These are phyloP conservation scores for Lumnitzera racemosa DNA, from an alignment of 345 rosid species.

Conservation along the genomic window DNA sequence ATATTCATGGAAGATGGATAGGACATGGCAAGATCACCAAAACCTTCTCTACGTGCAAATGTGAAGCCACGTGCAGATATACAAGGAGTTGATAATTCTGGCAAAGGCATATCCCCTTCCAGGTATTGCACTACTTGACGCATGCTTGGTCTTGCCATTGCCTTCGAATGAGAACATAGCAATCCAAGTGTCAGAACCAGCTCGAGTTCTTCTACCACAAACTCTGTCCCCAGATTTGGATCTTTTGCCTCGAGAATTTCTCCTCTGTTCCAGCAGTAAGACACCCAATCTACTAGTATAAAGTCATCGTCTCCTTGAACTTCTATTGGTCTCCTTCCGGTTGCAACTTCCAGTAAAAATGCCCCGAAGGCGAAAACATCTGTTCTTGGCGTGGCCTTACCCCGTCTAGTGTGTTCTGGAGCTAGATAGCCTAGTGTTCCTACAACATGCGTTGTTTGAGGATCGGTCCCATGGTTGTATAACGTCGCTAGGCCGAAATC, in stretches of 20 bases:
- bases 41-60: neutral
- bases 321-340: constrained; percentile 41
- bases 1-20: constrained; percentile 7
- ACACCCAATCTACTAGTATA: constrained; percentile 32
- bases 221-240: constrained; percentile 22
- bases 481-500: constrained; percentile 48
- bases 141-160: constrained; percentile 31
- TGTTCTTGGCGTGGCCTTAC: constrained; percentile 28
- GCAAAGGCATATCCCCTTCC: constrained; percentile 9
- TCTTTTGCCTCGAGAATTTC: constrained; percentile 25
- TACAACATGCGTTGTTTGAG: constrained; percentile 27
- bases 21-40: constrained; percentile 6
- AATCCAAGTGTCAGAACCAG: constrained; percentile 34
- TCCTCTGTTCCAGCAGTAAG: constrained; percentile 26
- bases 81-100: neutral
- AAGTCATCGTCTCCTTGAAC: constrained; percentile 8
- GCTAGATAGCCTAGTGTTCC: constrained; percentile 53
- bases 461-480: constrained; percentile 30
- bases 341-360: constrained; percentile 37
- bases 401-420: constrained; percentile 39
- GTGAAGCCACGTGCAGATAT: neutral
- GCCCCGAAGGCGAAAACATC: constrained; percentile 46
- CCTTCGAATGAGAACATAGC: constrained; percentile 25
- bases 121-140: constrained; percentile 15
- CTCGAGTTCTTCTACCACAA: constrained; percentile 26